phyloP scores from a whole-genome alignment of 2,329 filamentous ascomycete species.

The Rutstroemia sp. region DNA sequence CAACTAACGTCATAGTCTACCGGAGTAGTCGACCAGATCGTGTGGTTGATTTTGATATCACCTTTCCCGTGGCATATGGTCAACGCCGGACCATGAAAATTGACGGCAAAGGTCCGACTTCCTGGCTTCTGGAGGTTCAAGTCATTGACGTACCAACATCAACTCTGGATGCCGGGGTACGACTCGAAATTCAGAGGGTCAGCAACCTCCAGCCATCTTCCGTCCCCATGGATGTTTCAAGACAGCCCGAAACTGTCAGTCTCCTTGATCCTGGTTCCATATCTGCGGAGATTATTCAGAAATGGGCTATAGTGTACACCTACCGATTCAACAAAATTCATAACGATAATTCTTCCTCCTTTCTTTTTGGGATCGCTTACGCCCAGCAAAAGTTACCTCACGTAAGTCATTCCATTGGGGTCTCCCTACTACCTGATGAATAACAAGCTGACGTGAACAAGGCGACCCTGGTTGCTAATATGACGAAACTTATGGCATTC shows the following conservation, averaged over 20 bases:
- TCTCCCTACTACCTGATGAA: not conserved
- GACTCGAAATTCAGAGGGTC: not conserved
- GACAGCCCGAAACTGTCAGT: not conserved
- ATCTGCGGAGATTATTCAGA: slow-evolving; percentile 13
- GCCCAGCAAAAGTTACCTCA: slow-evolving; percentile 20
- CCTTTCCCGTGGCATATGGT: not conserved
- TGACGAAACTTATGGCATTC: slow-evolving; percentile 3
- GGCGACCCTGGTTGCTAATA: slow-evolving; percentile 6
- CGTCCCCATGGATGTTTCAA: not conserved
- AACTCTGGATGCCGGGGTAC: slow-evolving; percentile 8
- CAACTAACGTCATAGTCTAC: not conserved
- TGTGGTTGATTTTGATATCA: slow-evolving; percentile 1
- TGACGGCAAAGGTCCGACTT: slow-evolving; percentile 17
- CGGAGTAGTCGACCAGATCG: not conserved
- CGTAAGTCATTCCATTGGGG: not conserved
- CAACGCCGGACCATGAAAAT: slow-evolving; percentile 12
- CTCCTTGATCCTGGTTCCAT: not conserved
- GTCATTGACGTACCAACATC: slow-evolving; percentile 6
- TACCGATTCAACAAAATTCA: slow-evolving; percentile 19
- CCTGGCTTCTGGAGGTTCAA: slow-evolving; percentile 15
- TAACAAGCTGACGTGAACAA: not conserved
- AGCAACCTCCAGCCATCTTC: not conserved
- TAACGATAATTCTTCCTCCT: not conserved
- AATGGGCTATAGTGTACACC: slow-evolving; percentile 23
- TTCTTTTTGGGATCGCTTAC: slow-evolving; percentile 22